These are phyloP conservation scores for Petunia hybrid DNA, from an alignment of 305 asterid genomes.

Conservation along the genomic window DNA sequence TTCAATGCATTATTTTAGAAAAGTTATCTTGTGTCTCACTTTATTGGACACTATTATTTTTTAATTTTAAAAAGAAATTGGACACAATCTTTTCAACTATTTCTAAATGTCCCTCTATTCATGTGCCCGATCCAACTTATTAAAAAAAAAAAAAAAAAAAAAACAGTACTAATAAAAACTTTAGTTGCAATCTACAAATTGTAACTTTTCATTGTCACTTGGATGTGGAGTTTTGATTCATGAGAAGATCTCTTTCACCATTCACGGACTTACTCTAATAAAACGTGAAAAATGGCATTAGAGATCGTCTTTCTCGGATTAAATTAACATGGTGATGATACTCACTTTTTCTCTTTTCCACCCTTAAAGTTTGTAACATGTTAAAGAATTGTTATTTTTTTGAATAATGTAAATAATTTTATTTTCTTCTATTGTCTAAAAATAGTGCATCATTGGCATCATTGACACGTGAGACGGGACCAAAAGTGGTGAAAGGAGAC, in stretches of 20 bases:
- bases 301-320: too few relatives aligned
- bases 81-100: too few relatives aligned
- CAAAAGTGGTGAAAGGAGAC: conserved; percentile 90
- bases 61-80: too few relatives aligned
- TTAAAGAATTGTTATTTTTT: neutral
- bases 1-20: too few relatives aligned
- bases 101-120: too few relatives aligned
- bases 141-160: too few relatives aligned
- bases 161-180: too few relatives aligned
- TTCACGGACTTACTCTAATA: neutral
- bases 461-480: conserved; percentile 87
- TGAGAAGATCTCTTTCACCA: neutral
- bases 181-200: neutral
- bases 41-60: too few relatives aligned
- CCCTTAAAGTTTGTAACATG: neutral
- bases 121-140: too few relatives aligned
- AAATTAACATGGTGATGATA: neutral
- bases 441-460: conserved; percentile 90
- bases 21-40: too few relatives aligned
- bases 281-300: too few relatives aligned
- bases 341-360: too few relatives aligned
- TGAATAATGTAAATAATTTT: neutral
- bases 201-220: neutral
- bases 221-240: neutral
- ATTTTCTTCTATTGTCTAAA: neutral